phyloP scores from a whole-genome alignment of 352 stramenopile genomes.

The Globisporangium middletonii region DNA sequence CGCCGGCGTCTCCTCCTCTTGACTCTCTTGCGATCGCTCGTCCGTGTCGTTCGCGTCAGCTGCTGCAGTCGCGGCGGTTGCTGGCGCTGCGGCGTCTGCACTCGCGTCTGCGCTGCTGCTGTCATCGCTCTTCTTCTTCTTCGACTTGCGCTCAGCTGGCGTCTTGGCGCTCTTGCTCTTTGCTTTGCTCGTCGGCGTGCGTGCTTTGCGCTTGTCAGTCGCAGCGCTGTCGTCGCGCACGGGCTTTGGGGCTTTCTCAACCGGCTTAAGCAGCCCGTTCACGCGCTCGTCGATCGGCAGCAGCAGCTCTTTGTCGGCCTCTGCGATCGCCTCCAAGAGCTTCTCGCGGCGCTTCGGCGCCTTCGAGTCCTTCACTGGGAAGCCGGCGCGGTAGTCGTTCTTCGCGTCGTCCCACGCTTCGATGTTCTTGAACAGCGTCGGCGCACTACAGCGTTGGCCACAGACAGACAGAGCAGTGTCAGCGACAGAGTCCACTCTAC shows the following conservation, averaged over 20 bases:
- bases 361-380: constrained; percentile 65
- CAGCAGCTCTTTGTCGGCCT: constrained; percentile 62
- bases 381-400: constrained; percentile 51
- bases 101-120: constrained; percentile 14
- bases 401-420: constrained; percentile 71
- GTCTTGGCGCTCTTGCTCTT: constrained; percentile 26
- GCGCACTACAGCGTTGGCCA: constrained; percentile 22
- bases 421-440: constrained; percentile 58
- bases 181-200: constrained; percentile 29
- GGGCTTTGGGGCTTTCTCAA: constrained; percentile 12
- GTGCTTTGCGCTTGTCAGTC: constrained; percentile 39
- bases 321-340: constrained; percentile 63
- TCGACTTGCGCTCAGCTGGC: constrained; percentile 11
- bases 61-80: not conserved
- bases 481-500: not conserved
- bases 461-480: not conserved
- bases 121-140: constrained; percentile 17
- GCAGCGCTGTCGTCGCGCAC: not conserved
- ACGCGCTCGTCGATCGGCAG: constrained; percentile 48
- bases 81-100: not conserved
- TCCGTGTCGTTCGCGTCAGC: constrained; percentile 8
- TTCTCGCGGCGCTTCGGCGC: constrained; percentile 58
- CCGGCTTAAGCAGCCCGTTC: constrained; percentile 44
- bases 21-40: constrained; percentile 10
- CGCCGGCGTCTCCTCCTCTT: constrained; percentile 26